Percentiles rank a stretch among this genome's conserved stretches.
phyloP scores from a whole-genome alignment of 306 rosid species.

The Cicer bijugum region DNA sequence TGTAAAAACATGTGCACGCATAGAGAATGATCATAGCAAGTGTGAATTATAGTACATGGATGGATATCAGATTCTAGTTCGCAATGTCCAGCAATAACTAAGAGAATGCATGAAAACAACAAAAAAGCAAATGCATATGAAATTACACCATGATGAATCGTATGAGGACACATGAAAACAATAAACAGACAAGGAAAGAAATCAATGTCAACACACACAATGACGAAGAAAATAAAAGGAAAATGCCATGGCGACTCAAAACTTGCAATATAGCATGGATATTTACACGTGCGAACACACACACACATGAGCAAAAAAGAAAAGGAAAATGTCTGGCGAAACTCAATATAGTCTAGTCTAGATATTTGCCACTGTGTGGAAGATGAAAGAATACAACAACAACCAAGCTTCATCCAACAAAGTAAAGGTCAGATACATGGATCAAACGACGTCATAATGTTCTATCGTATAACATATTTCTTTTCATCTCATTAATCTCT shows the following conservation, averaged over 20 bases:
- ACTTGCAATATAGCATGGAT: background rate
- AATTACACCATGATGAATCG: slow-evolving; percentile 13
- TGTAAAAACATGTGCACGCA: background rate
- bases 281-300: background rate
- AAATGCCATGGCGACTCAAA: slow-evolving; percentile 21
- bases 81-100: slow-evolving; percentile 3
- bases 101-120: slow-evolving; percentile 15
- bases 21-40: background rate
- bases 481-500: no score
- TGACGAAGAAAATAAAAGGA: background rate
- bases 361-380: background rate
- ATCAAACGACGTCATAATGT: no score
- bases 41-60: background rate
- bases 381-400: background rate
- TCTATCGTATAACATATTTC: no score
- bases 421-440: no score
- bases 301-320: no score
- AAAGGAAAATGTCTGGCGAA: background rate
- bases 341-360: background rate
- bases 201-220: background rate
- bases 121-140: slow-evolving; percentile 2
- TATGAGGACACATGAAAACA: background rate
- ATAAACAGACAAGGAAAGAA: slow-evolving; percentile 17
- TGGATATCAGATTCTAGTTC: slow-evolving; percentile 9
- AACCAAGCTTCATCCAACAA: no score